Evolutionary conservation across 129 eudicot species (phyloP), one percentile per base, ranked within the genome.

Genomic region (Arctium minus): DNA sequence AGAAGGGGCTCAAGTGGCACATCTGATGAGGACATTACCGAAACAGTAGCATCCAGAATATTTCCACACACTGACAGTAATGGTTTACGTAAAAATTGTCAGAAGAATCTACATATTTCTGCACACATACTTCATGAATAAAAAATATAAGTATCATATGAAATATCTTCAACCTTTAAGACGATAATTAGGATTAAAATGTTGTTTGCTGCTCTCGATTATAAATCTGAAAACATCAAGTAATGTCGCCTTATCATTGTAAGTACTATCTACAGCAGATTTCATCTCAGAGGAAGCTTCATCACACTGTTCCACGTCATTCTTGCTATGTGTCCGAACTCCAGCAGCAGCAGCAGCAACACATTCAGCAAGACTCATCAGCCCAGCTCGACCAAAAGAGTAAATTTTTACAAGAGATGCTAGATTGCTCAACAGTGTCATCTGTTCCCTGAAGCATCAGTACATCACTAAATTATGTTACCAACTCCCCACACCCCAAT

Each of bases 371-470:
- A 96, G 88, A 86, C 98, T 79, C 96, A 96, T 93, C 53, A 96
- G 74, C 79, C 99, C 99, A 56, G 94, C 91, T 74, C 99, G 94
- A 72, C 98, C 94, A 85, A 96, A 94, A 37, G 99, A 89, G 60
- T 84, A 68, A 11, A 39, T 86, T 79, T 89, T 96, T 74, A 92
- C 87, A 78, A 90, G 84, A 73, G 91, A 92, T 75, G 98, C 89
- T 73, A 96, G 81, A 81, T 83, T 84, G 83, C 79, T 75, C 87
- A 96, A 73, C 77, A 93, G 90, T 18, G 81, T 65, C 81, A 90
- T 87, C 81, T 84, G 92, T 70, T 90, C 88, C 98, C 99, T 96
- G 92, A 79, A 1, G 39, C 60, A 22, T 77, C 29, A 35, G 37
- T 22, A 76, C 15, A 6, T 29, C 15, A 65, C 30, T 30, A 79